Base-by-base conservation (phyloP, 495 filamentous ascomycete species). In the Penicillium steckii region DNA sequence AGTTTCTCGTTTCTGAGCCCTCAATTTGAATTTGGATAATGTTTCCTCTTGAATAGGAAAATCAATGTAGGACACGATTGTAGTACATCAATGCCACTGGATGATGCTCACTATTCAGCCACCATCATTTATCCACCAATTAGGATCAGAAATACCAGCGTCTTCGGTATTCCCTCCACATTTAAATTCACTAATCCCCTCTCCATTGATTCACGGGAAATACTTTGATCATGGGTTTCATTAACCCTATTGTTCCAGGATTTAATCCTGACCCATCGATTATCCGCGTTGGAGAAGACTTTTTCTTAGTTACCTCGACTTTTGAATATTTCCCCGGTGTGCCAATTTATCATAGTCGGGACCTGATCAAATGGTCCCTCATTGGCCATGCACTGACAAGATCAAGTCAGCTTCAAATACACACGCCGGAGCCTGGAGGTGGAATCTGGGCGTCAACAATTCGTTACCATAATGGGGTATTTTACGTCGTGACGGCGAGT, bases 401-500 rank as follows among this genome's bases (percentile, higher is more conserved):
- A 47, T 74, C 75, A 29, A 75, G 73, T 24, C 84, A 87, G 59
- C 65, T 86, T 18, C 80, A 86, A 55, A 83, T 87, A 63, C 81
- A 84, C 21, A 78, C 73, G 1, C 69, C 74, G 1, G 76, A 79
- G 29, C 76, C 76, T 0, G 74, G 75, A 6, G 75, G 71, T 26
- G 77, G 74, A 0, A 61, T 78, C 8, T 79, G 74, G 67, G 75
- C 74, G 1, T 62, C 72, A 0, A 77, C 72, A 0, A 57, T 79
- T 12, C 59, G 75, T 0, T 68, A 73, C 41, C 70, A 72, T n/a
- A 17, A 65, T 1, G 68, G 65, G 0, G 45, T 57, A 7, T 77
- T 68, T 41, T 78, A 78, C 47, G 49, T 79, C 27, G 61, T 71
- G n/a, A 65, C 70, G 2, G 74, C 71, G 0, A 68, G 58, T 49